These are phyloP conservation scores for Colletotrichum melonis DNA, from an alignment of 2,329 filamentous ascomycete genomes.

Conservation along the genomic window DNA sequence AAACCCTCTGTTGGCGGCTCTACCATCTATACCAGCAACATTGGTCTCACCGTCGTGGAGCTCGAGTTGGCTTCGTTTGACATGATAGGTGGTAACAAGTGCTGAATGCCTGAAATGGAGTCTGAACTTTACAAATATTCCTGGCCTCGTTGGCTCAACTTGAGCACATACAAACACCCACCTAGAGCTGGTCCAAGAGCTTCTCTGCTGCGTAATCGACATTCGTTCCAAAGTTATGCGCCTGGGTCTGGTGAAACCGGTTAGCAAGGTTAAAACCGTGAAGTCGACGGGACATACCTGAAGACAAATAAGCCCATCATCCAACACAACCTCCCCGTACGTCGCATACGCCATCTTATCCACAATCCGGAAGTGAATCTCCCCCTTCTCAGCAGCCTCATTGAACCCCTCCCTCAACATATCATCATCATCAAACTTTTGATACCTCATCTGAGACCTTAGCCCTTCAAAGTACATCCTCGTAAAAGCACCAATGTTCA, in stretches of 20 bases:
- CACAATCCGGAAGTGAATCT: constrained; percentile 59
- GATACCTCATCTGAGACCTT: constrained; percentile 50
- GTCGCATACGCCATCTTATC: constrained; percentile 53
- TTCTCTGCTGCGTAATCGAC: constrained; percentile 46
- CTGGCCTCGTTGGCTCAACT: not conserved
- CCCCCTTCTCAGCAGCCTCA: constrained; percentile 56
- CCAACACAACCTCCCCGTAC: constrained; percentile 60
- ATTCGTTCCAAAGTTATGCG: constrained; percentile 51
- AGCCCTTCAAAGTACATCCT: constrained; percentile 58
- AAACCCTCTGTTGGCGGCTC: constrained; percentile 65
- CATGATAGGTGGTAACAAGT: not conserved
- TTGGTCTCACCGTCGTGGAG: constrained; percentile 67
- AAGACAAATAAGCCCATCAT: constrained; percentile 62
- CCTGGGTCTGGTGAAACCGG: constrained; percentile 42
- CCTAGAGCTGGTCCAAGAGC: constrained; percentile 49
- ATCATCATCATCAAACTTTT: constrained; percentile 61
- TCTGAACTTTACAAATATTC: not conserved
- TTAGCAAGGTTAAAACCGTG: not conserved
- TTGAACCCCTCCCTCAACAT: constrained; percentile 60
- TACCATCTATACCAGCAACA: constrained; percentile 60
- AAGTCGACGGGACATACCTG: constrained; percentile 49
- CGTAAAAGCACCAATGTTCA: constrained; percentile 53
- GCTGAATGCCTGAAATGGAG: not conserved
- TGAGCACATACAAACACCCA: not conserved
- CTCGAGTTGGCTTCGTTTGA: constrained; percentile 24